phyloP scores from a whole-genome alignment of 2,329 filamentous ascomycete species.

The Cytospora chrysosperma region DNA sequence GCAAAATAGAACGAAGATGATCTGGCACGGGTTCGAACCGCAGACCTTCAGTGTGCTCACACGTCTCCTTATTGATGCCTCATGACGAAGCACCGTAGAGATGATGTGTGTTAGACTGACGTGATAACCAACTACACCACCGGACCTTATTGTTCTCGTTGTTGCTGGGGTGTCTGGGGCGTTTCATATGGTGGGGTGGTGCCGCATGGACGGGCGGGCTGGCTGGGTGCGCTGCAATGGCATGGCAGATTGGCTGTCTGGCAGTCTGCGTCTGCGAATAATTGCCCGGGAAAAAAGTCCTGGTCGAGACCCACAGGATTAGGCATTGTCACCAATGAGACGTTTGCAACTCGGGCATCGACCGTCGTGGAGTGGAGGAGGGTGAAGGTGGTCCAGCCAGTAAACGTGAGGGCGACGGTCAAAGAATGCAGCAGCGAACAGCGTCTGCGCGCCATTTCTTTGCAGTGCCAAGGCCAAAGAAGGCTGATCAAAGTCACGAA shows the following conservation, averaged over 20 bases:
- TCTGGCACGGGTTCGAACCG: constrained; percentile 18
- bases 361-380: not conserved
- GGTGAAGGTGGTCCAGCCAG: not conserved
- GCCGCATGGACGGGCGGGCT: too few relatives aligned
- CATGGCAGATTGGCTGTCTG: too few relatives aligned
- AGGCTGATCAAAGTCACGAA: not conserved
- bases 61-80: too few relatives aligned
- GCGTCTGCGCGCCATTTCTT: not conserved
- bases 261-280: too few relatives aligned
- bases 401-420: not conserved
- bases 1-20: not conserved
- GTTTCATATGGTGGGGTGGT: too few relatives aligned
- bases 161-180: too few relatives aligned
- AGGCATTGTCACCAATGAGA: not conserved
- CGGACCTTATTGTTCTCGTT: not conserved
- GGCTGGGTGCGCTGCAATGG: too few relatives aligned
- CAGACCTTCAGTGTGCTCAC: constrained; percentile 18
- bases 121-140: constrained; percentile 21
- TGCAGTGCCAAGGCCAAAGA: not conserved
- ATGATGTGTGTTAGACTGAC: constrained; percentile 20
- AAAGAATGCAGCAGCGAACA: not conserved
- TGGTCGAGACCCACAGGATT: not conserved
- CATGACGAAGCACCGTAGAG: too few relatives aligned
- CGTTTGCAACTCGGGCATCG: not conserved
- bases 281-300: too few relatives aligned